These are phyloP conservation scores for Lactifluus subvellereus DNA, from an alignment of 768 basidiomycete species.

Conservation along the genomic window DNA sequence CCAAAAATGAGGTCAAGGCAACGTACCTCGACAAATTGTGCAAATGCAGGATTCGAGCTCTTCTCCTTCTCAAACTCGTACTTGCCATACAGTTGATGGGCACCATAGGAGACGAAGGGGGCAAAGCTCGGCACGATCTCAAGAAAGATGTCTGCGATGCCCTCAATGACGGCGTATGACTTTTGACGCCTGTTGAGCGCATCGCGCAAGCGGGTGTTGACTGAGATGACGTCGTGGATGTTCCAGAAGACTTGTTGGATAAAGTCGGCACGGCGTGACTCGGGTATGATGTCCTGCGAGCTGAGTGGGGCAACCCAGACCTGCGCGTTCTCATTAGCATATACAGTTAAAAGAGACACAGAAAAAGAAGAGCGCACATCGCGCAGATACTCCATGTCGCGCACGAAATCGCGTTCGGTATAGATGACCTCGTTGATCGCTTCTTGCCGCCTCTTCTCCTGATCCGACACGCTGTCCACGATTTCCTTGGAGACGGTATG, in stretches of 20 bases:
- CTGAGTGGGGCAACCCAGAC: constrained; percentile 86
- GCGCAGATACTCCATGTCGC: constrained; percentile 95
- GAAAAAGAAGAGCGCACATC: constrained; percentile 52
- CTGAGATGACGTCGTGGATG: constrained; percentile 84
- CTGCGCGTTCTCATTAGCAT: constrained; percentile 31
- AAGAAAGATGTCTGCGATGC: constrained; percentile 85
- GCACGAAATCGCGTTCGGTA: constrained; percentile 96
- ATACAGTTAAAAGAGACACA: neutral
- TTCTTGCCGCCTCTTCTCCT: constrained; percentile 94
- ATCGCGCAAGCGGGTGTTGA: constrained; percentile 89
- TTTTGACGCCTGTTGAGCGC: constrained; percentile 94
- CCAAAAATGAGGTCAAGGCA: neutral
- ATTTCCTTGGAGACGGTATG: constrained; percentile 95
- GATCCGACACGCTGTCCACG: constrained; percentile 84
- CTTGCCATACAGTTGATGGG: constrained; percentile 96
- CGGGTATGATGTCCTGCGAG: constrained; percentile 70
- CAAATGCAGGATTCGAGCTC: constrained; percentile 84
- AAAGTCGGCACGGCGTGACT: constrained; percentile 73
- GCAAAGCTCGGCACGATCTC: constrained; percentile 83
- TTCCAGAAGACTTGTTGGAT: constrained; percentile 98
- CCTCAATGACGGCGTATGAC: constrained; percentile 86
- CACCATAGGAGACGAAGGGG: constrained; percentile 93
- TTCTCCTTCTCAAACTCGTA: constrained; percentile 99
- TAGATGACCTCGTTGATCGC: constrained; percentile 95
- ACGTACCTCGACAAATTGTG: constrained; percentile 90